Percentiles rank a stretch among this genome's conserved stretches.
phyloP scores from a whole-genome alignment of 371 early-diverging fungal genomes.

The Mortierella sp. region DNA sequence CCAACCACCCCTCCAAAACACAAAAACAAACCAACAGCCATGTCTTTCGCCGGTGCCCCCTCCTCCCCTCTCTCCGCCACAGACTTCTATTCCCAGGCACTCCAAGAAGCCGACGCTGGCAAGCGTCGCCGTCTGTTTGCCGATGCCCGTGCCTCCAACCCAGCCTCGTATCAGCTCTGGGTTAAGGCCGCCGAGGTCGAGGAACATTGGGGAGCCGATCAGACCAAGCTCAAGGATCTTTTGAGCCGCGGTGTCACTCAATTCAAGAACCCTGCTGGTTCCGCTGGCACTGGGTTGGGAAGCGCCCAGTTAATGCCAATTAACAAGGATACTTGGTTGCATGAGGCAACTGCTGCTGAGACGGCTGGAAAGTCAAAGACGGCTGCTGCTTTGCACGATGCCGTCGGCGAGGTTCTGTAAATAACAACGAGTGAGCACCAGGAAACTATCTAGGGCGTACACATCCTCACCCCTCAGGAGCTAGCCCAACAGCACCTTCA shows the following conservation, averaged over 20 bases:
- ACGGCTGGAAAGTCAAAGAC: constrained; percentile 42
- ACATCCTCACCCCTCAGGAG: background rate
- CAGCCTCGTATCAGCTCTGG: constrained; percentile 34
- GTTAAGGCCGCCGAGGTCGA: constrained; percentile 46
- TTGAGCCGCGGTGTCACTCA: constrained; percentile 29
- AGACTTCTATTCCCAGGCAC: constrained; percentile 28
- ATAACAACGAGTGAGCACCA: background rate
- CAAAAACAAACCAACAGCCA: background rate
- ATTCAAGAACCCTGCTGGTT: constrained; percentile 52
- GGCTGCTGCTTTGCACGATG: constrained; percentile 40
- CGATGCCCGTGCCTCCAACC: constrained; percentile 28
- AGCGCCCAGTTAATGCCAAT: constrained; percentile 17
- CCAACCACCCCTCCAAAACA: background rate
- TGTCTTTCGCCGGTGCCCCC: constrained; percentile 46
- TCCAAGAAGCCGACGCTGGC: constrained; percentile 31
- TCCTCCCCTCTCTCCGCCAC: constrained; percentile 19
- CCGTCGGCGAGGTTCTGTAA: constrained; percentile 31
- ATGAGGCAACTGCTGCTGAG: constrained; percentile 36
- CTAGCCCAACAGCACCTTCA: background rate
- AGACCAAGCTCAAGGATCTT: constrained; percentile 32
- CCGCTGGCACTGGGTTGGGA: constrained; percentile 20
- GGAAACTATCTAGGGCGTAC: background rate
- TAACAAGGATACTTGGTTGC: constrained; percentile 36
- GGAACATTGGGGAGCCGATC: constrained; percentile 40
- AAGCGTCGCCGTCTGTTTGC: constrained; percentile 37